Percentiles rank a stretch among this genome's conserved stretches.
These are phyloP conservation scores for Friedmanniomyces simplex DNA, from an alignment of 495 filamentous ascomycete species.

Conservation along the genomic window DNA sequence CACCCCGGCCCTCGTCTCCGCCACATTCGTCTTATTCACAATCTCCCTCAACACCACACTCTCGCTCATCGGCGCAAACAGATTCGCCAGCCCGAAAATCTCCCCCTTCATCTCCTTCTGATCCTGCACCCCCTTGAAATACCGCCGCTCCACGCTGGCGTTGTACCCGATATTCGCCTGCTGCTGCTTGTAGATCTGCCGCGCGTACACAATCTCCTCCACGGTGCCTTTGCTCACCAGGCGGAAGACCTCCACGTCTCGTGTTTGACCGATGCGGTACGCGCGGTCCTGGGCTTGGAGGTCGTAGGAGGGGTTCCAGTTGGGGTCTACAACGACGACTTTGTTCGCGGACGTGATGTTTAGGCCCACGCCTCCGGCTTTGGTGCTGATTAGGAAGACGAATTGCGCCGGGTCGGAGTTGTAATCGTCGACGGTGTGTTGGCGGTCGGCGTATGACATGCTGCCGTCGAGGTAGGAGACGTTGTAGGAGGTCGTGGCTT, in stretches of 20 bases:
- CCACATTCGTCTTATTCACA: slow-evolving; percentile 95
- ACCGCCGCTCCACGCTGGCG: slow-evolving; percentile 80
- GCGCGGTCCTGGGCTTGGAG: slow-evolving; percentile 94
- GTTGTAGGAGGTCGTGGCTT: slow-evolving; percentile 73
- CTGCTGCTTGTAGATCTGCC: slow-evolving; percentile 98
- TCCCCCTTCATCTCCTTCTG: slow-evolving; percentile 74
- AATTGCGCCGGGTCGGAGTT: slow-evolving; percentile 83
- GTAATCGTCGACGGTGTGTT: slow-evolving; percentile 74
- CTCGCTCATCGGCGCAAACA: slow-evolving; percentile 75
- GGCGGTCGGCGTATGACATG: slow-evolving; percentile 76
- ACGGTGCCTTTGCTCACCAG: slow-evolving; percentile 89
- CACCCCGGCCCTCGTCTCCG: slow-evolving; percentile 81
- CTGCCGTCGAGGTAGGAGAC: slow-evolving; percentile 83
- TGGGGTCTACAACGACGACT: slow-evolving; percentile 92
- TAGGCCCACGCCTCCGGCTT: slow-evolving; percentile 77
- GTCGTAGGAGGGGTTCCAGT: slow-evolving; percentile 93
- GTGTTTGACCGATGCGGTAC: slow-evolving; percentile 85
- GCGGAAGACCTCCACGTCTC: slow-evolving; percentile 93
- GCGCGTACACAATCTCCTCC: slow-evolving; percentile 93
- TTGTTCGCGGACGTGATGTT: slow-evolving; percentile 99
- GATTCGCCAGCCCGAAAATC: slow-evolving; percentile 81
- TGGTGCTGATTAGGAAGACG: slow-evolving; percentile 91
- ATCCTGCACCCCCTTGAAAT: slow-evolving; percentile 91
- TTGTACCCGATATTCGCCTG: slow-evolving; percentile 97
- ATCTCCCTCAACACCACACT: slow-evolving; percentile 79